Evolutionary conservation across 1,139 yeast species (phyloP).

Genomic region (Magnusiomyces suaveolens): DNA sequence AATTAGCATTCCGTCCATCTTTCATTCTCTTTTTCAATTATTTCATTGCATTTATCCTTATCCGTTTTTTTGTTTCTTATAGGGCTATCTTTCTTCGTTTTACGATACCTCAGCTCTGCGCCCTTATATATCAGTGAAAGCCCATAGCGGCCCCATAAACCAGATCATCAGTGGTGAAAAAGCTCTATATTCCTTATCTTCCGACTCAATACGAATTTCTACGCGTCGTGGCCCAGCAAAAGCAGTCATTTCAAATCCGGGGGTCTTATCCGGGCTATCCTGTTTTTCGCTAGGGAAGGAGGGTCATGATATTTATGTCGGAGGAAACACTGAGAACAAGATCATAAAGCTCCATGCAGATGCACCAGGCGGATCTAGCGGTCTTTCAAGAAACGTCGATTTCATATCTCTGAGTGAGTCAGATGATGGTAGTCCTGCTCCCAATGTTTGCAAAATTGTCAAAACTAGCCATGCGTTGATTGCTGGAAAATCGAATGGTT

Average conservation of each 20-base stretch:
- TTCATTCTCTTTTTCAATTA: constrained; percentile 26
- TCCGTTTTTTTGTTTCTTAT: too few species aligned
- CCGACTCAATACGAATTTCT: constrained; percentile 28
- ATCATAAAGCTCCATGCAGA: constrained; percentile 54
- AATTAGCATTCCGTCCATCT: constrained; percentile 13
- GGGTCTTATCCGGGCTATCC: constrained; percentile 23
- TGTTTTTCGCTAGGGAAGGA: constrained; percentile 31
- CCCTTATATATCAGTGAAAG: constrained; percentile 37
- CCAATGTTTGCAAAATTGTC: constrained; percentile 35
- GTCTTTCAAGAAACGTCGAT: constrained; percentile 31
- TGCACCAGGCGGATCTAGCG: constrained; percentile 25
- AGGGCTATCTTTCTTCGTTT: constrained; percentile 42
- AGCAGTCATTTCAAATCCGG: constrained; percentile 24
- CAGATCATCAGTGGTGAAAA: constrained; percentile 31
- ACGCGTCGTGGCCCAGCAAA: constrained; percentile 31
- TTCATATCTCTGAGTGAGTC: constrained; percentile 22
- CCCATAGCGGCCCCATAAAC: constrained; percentile 25
- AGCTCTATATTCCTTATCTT: constrained; percentile 29
- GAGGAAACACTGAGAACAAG: constrained; percentile 36
- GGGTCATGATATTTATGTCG: constrained; percentile 38
- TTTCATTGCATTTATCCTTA: not conserved
- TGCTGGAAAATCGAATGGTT: constrained; percentile 59
- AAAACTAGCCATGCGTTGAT: constrained; percentile 39
- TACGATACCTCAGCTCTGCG: constrained; percentile 33
- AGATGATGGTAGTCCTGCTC: not conserved